Percentiles rank a stretch among this genome's conserved stretches.
Evolutionary conservation across 441 rosid genomes (phyloP).

Genomic region (Theobroma grandiflorum): DNA sequence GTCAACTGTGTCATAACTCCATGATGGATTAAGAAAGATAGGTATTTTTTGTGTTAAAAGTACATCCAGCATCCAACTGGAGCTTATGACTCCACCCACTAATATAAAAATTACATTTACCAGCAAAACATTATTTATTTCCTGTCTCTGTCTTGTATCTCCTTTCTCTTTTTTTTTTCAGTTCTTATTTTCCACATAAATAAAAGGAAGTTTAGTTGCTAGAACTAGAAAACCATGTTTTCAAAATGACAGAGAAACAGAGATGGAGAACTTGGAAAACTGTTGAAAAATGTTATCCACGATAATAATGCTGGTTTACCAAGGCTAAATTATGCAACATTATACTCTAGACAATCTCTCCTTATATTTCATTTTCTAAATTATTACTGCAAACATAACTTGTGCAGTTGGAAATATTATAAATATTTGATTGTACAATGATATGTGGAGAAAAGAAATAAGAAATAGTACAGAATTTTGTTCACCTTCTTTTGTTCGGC

Average conservation of each 20-base stretch:
- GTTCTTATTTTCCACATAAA: background rate
- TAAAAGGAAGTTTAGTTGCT: background rate
- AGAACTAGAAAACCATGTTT: background rate
- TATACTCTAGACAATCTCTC: background rate
- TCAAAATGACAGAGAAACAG: background rate
- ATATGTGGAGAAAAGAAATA: slow-evolving; percentile 1
- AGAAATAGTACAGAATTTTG: background rate
- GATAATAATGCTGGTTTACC: background rate
- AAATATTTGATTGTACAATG: background rate
- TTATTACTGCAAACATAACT: background rate
- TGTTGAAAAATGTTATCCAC: background rate
- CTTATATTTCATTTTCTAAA: slow-evolving; percentile 1
- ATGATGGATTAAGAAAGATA: slow-evolving; percentile 3
- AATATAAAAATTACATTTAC: background rate
- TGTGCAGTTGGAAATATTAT: slow-evolving; percentile 2
- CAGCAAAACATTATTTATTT: slow-evolving; percentile 9
- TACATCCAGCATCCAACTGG: slow-evolving; percentile 2
- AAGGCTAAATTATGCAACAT: background rate
- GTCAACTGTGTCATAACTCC: slow-evolving; percentile 11
- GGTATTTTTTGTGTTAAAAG: background rate
- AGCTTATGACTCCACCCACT: slow-evolving; percentile 9
- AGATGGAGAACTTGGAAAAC: background rate
- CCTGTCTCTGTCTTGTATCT: slow-evolving; percentile 10
- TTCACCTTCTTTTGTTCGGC: slow-evolving; percentile 93
- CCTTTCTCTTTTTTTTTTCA: background rate